These are phyloP conservation scores for Globisporangium spinosum DNA, from an alignment of 352 stramenopile species.

Conservation along the genomic window DNA sequence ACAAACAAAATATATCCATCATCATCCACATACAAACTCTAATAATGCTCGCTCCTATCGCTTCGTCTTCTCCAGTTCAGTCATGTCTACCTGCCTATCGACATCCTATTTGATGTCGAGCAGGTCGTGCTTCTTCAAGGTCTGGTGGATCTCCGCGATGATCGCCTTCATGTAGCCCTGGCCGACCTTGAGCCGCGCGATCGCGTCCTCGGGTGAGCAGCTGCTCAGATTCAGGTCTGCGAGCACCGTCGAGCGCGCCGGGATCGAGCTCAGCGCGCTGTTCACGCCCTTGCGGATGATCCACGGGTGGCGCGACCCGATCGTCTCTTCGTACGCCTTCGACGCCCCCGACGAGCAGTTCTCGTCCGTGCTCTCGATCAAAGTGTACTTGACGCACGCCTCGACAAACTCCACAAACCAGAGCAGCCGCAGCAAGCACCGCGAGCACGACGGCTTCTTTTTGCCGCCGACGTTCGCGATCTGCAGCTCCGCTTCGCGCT, in stretches of 20 bases:
- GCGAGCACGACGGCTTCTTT: slow-evolving; percentile 78
- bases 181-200: slow-evolving; percentile 34
- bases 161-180: slow-evolving; percentile 49
- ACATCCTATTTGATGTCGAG: slow-evolving; percentile 65
- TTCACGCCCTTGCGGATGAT: slow-evolving; percentile 83
- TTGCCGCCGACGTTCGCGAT: slow-evolving; percentile 66
- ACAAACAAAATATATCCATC: slow-evolving; percentile 3
- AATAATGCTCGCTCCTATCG: slow-evolving; percentile 2
- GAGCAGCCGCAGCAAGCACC: slow-evolving; percentile 65
- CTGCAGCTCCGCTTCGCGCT: slow-evolving; percentile 59
- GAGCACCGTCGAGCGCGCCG: slow-evolving; percentile 54
- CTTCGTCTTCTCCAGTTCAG: background rate
- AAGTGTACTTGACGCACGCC: slow-evolving; percentile 59
- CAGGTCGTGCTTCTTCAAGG: slow-evolving; percentile 65
- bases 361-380: slow-evolving; percentile 66
- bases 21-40: slow-evolving; percentile 7
- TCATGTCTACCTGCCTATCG: background rate
- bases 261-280: slow-evolving; percentile 63
- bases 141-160: slow-evolving; percentile 42
- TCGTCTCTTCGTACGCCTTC: slow-evolving; percentile 82
- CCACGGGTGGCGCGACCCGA: slow-evolving; percentile 78
- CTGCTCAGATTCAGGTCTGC: slow-evolving; percentile 38
- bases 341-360: slow-evolving; percentile 55
- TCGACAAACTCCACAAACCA: slow-evolving; percentile 88
- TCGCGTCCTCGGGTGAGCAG: slow-evolving; percentile 27